phyloP scores from a whole-genome alignment of 2,329 filamentous ascomycete species.

The Sclerotinia trifoliorum region DNA sequence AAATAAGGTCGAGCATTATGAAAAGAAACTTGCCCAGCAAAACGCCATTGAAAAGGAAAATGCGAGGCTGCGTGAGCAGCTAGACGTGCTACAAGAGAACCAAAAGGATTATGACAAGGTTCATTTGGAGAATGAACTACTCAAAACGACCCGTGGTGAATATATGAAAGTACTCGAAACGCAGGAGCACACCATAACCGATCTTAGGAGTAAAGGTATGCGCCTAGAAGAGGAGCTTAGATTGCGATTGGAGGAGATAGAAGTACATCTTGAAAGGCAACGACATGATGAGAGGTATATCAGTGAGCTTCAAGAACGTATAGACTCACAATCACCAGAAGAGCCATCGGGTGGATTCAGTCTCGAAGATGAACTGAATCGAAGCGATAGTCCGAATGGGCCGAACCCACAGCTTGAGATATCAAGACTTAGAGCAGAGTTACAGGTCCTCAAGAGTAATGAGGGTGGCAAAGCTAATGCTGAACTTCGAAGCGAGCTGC shows the following conservation, averaged over 20 bases:
- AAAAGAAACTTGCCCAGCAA: conserved; percentile 60
- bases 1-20: conserved; percentile 61
- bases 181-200: conserved; percentile 38
- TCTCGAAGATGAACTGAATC: conserved; percentile 60
- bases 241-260: conserved; percentile 31
- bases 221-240: conserved; percentile 44
- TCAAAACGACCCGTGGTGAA: conserved; percentile 42
- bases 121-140: conserved; percentile 33
- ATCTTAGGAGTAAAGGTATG: conserved; percentile 47
- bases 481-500: conserved; percentile 55
- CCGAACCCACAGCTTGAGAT: conserved; percentile 52
- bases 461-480: conserved; percentile 55
- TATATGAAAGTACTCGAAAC: conserved; percentile 42
- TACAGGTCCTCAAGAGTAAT: conserved; percentile 55
- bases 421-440: conserved; percentile 61
- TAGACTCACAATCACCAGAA: conserved; percentile 24
- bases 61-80: conserved; percentile 54
- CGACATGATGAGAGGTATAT: conserved; percentile 47
- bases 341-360: conserved; percentile 41
- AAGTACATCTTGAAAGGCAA: conserved; percentile 42
- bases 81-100: conserved; percentile 53
- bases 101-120: conserved; percentile 41
- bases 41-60: conserved; percentile 57
- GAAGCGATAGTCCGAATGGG: conserved; percentile 36
- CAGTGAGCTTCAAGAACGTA: conserved; percentile 20